A percentile compares a stretch with the other conserved stretches of the same genome.
These are phyloP conservation scores for Rugonectria rugulosa DNA, from an alignment of 2,329 filamentous ascomycete species.

Conservation along the genomic window DNA sequence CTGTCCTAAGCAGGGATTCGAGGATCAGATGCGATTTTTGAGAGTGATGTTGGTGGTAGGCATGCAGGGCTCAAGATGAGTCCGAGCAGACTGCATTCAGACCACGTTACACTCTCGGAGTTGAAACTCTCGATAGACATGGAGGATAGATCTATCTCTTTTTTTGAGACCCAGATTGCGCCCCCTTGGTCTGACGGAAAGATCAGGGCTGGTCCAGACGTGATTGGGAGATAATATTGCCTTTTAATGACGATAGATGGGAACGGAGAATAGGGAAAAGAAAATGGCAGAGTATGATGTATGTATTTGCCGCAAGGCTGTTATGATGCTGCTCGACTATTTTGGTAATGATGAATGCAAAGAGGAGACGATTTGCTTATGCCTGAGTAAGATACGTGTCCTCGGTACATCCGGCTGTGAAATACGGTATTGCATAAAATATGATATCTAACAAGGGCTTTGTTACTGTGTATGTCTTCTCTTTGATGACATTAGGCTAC, in stretches of 20 bases:
- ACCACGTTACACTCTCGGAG: constrained; percentile 1
- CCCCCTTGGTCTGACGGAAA: constrained; percentile 27
- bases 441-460: no score
- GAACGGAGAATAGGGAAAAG: no score
- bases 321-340: constrained; percentile 10
- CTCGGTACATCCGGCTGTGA: no score
- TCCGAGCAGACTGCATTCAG: constrained; percentile 1
- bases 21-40: background rate
- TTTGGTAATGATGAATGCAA: constrained; percentile 28
- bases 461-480: no score
- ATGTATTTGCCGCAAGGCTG: constrained; percentile 8
- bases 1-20: constrained; percentile 20
- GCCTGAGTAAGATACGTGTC: no score
- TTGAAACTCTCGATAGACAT: no score
- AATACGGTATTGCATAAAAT: no score
- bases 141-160: constrained; percentile 28
- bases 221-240: constrained; percentile 31
- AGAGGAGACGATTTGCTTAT: constrained; percentile 25
- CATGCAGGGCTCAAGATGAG: constrained; percentile 10
- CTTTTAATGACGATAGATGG: constrained; percentile 32
- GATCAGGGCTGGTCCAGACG: constrained; percentile 34
- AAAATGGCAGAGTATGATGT: constrained; percentile 11
- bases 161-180: constrained; percentile 34
- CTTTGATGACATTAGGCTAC: no score
- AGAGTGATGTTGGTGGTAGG: constrained; percentile 3